Percentiles rank a stretch among this genome's conserved stretches.
Conservation (phyloP, 208 protist species). For the Trypanosoma theileri region DNA sequence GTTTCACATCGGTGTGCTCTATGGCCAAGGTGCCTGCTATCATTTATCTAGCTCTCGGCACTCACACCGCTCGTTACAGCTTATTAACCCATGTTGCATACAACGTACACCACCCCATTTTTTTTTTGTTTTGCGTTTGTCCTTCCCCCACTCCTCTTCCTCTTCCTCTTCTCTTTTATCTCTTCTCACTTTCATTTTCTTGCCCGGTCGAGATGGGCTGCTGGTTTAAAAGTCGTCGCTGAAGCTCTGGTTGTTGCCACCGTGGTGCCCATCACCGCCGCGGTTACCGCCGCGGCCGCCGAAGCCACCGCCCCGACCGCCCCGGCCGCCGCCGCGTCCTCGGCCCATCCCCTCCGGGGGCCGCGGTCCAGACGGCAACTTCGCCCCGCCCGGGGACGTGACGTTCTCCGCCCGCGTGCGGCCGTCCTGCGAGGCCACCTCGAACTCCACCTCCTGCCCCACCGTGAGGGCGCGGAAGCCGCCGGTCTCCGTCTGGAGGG, state of each 20-base stretch:
- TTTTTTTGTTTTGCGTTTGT: slow-evolving; percentile 17
- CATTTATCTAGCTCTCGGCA: too few relatives aligned
- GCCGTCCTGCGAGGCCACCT: slow-evolving; percentile 85
- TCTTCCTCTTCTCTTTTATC: slow-evolving; percentile 14
- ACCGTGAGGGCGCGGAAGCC: slow-evolving; percentile 82
- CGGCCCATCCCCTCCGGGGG: slow-evolving; percentile 55
- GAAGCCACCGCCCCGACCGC: slow-evolving; percentile 34
- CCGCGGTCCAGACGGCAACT: slow-evolving; percentile 79
- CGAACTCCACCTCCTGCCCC: slow-evolving; percentile 91
- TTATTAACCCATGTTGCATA: not conserved
- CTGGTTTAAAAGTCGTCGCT: slow-evolving; percentile 76
- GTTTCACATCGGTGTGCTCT: not conserved
- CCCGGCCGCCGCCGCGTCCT: slow-evolving; percentile 39
- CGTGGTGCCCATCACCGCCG: slow-evolving; percentile 22
- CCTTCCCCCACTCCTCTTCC: not conserved
- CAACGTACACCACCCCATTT: not conserved
- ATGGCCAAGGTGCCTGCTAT: too few relatives aligned
- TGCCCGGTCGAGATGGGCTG: not conserved
- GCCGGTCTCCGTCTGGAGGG: slow-evolving; percentile 86
- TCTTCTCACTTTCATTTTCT: slow-evolving; percentile 1
- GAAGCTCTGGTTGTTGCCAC: slow-evolving; percentile 67
- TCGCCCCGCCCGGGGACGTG: slow-evolving; percentile 70
- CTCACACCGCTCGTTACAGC: too few relatives aligned
- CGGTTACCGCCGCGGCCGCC: slow-evolving; percentile 15
- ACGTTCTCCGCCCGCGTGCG: slow-evolving; percentile 90